These are phyloP conservation scores for Mycena floridula DNA, from an alignment of 768 basidiomycete species.

Conservation along the genomic window DNA sequence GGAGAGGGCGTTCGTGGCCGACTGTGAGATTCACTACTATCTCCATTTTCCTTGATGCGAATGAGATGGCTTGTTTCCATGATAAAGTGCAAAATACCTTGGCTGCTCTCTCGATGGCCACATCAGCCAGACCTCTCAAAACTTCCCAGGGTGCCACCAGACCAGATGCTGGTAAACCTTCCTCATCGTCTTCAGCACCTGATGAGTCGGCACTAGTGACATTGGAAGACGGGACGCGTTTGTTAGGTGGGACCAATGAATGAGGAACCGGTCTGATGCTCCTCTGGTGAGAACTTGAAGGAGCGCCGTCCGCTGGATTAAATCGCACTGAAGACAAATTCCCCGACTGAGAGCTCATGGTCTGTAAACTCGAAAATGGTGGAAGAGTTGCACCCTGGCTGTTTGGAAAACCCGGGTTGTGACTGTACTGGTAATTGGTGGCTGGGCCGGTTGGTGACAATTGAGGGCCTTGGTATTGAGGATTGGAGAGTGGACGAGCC, in stretches of 20 bases:
- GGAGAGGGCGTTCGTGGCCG: constrained; percentile 69
- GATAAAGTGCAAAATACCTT: no score
- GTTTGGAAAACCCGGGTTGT: neutral
- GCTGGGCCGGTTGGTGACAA: constrained; percentile 1
- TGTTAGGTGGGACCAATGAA: constrained; percentile 38
- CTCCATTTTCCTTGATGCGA: constrained; percentile 77
- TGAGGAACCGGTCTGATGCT: constrained; percentile 5
- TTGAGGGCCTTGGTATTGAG: constrained; percentile 1
- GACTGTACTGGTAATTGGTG: constrained; percentile 1
- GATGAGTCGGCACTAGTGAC: constrained; percentile 78
- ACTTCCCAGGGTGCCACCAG: constrained; percentile 88
- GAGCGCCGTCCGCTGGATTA: constrained; percentile 37
- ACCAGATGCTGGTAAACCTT: constrained; percentile 74
- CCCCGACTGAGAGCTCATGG: constrained; percentile 37
- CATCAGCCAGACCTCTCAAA: constrained; percentile 72
- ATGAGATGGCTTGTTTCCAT: no score
- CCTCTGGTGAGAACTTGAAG: constrained; percentile 19
- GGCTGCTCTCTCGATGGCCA: constrained; percentile 71
- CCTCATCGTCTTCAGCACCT: constrained; percentile 76
- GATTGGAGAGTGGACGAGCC: constrained; percentile 3
- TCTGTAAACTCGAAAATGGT: constrained; percentile 65
- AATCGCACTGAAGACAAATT: constrained; percentile 60
- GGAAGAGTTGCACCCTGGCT: constrained; percentile 52
- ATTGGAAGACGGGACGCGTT: constrained; percentile 55
- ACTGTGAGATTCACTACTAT: constrained; percentile 70